A percentile compares a stretch with the other conserved stretches of the same genome.
These are phyloP conservation scores for Arthroderma sp. DNA, from an alignment of 2,329 filamentous ascomycete species.

Conservation along the genomic window DNA sequence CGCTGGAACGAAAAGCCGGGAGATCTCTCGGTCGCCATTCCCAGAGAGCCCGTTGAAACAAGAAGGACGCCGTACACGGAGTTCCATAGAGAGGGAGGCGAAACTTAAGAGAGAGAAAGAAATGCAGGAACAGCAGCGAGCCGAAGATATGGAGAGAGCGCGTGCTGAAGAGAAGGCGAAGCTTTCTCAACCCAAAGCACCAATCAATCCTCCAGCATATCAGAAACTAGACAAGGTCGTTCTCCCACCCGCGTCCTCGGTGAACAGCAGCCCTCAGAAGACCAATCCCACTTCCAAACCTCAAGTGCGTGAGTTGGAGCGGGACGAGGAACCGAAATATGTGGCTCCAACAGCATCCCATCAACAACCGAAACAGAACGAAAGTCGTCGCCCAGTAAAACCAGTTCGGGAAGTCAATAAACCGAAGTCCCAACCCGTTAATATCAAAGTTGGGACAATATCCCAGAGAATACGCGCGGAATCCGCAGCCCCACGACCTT, in stretches of 20 bases:
- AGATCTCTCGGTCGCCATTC: slow-evolving; percentile 13
- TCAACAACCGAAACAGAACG: slow-evolving; percentile 21
- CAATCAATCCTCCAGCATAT: slow-evolving; percentile 20
- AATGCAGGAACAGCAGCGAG: slow-evolving; percentile 11
- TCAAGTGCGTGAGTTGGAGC: slow-evolving; percentile 14
- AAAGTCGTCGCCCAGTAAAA: slow-evolving; percentile 29
- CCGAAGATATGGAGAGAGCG: slow-evolving; percentile 24
- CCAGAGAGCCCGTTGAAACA: slow-evolving; percentile 21
- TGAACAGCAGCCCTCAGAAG: slow-evolving; percentile 15
- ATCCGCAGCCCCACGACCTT: slow-evolving; percentile 41
- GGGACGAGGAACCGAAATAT: slow-evolving; percentile 18
- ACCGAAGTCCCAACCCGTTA: slow-evolving; percentile 34
- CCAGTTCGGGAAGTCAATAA: slow-evolving; percentile 33
- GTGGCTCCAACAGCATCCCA: slow-evolving; percentile 16
- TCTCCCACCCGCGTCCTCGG: slow-evolving; percentile 5
- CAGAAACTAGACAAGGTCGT: slow-evolving; percentile 22
- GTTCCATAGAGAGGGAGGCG: slow-evolving; percentile 44
- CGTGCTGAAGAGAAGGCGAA: slow-evolving; percentile 25
- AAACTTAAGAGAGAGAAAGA: slow-evolving; percentile 21
- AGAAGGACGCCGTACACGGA: slow-evolving; percentile 40
- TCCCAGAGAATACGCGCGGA: slow-evolving; percentile 31
- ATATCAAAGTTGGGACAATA: slow-evolving; percentile 37
- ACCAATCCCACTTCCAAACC: slow-evolving; percentile 16
- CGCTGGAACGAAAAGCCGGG: not conserved
- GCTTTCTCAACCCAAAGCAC: slow-evolving; percentile 18